These are phyloP conservation scores for Byssochlamys sp. DNA, from an alignment of 2,329 filamentous ascomycete species.

Conservation along the genomic window DNA sequence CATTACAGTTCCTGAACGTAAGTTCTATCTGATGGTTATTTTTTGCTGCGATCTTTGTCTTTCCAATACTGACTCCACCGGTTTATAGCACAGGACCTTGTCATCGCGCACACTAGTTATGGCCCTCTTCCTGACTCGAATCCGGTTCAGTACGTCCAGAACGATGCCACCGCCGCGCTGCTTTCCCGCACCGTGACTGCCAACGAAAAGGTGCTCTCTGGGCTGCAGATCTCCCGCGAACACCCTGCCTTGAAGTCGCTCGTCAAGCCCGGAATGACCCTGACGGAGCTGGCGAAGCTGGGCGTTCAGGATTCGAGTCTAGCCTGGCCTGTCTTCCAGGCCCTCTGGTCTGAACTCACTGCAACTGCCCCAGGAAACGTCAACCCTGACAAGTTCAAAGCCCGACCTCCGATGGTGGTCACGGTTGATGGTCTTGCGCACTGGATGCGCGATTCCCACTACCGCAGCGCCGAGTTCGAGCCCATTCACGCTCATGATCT, in stretches of 20 bases:
- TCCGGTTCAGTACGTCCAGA: slow-evolving; percentile 61
- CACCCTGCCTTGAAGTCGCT: slow-evolving; percentile 53
- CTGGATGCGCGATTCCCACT: slow-evolving; percentile 69
- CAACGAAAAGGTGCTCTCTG: slow-evolving; percentile 56
- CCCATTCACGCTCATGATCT: slow-evolving; percentile 81
- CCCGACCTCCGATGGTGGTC: slow-evolving; percentile 59
- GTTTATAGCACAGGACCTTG: slow-evolving; percentile 63
- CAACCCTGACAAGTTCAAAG: slow-evolving; percentile 34
- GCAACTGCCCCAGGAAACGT: slow-evolving; percentile 36
- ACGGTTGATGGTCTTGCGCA: slow-evolving; percentile 69
- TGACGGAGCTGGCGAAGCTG: slow-evolving; percentile 58
- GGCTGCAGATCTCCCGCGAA: slow-evolving; percentile 41
- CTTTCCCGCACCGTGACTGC: slow-evolving; percentile 63
- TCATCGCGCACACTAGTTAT: slow-evolving; percentile 73
- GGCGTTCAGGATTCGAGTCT: slow-evolving; percentile 65
- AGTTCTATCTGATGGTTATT: slow-evolving; percentile 13
- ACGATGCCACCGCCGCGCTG: slow-evolving; percentile 64
- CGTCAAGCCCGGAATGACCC: slow-evolving; percentile 49
- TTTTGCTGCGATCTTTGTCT: background rate
- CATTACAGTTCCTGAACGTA: slow-evolving; percentile 81
- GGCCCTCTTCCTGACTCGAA: slow-evolving; percentile 51
- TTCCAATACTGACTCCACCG: background rate
- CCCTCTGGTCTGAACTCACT: slow-evolving; percentile 71
- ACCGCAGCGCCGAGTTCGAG: slow-evolving; percentile 61
- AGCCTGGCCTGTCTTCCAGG: slow-evolving; percentile 70